Percentiles rank a stretch among this genome's conserved stretches.
Evolutionary conservation across 371 early-diverging fungal genomes (phyloP).

Genomic region (Mucor indicus): DNA sequence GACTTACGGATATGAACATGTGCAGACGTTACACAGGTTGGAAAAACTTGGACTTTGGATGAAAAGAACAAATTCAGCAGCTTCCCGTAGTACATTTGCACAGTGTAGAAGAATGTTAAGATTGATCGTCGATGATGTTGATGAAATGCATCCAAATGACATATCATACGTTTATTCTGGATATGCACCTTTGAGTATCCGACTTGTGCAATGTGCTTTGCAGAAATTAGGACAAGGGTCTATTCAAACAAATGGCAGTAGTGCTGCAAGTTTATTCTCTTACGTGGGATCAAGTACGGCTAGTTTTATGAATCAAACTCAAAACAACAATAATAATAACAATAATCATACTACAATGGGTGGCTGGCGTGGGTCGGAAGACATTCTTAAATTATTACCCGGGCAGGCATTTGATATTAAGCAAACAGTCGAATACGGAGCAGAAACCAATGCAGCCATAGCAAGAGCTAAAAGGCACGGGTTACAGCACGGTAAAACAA

Average conservation of each 20-base stretch:
- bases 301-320: conserved; percentile 5
- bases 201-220: conserved; percentile 86
- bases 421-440: conserved; percentile 62
- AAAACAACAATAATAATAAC: not conserved
- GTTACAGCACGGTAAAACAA: conserved; percentile 63
- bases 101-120: conserved; percentile 69
- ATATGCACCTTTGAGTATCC: conserved; percentile 87
- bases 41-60: conserved; percentile 65
- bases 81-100: conserved; percentile 48
- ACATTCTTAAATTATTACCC: conserved; percentile 71
- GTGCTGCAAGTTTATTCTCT: conserved; percentile 37
- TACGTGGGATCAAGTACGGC: conserved; percentile 25
- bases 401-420: conserved; percentile 78
- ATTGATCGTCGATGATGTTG: conserved; percentile 84
- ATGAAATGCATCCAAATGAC: conserved; percentile 84
- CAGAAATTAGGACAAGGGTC: conserved; percentile 26
- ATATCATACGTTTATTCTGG: conserved; percentile 93
- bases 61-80: conserved; percentile 39
- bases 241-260: conserved; percentile 21
- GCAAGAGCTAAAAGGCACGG: conserved; percentile 56
- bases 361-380: conserved; percentile 89
- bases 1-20: conserved; percentile 90
- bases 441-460: conserved; percentile 45
- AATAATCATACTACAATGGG: conserved; percentile 4
- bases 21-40: conserved; percentile 78